Conservation (phyloP, 2,329 filamentous ascomycete genomes). For the Fusarium nisikadoi region DNA sequence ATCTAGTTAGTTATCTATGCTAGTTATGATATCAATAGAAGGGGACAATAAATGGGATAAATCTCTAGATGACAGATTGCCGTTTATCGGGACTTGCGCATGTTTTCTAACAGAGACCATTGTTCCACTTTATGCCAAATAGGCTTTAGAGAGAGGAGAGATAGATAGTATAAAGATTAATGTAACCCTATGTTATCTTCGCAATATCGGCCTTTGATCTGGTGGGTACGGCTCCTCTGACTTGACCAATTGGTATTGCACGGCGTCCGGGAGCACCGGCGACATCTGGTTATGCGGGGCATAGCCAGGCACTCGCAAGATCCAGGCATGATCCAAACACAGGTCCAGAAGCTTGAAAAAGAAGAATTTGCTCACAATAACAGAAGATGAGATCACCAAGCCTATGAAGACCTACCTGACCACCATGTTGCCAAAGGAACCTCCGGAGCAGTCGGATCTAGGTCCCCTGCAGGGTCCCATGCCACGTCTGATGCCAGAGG, state of each 20-base stretch:
- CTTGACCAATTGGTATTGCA: not conserved
- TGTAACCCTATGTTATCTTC: no score
- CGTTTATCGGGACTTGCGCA: accelerated
- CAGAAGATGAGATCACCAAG: not conserved
- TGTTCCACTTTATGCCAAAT: no score
- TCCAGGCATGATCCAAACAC: not conserved
- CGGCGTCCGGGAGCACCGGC: not conserved
- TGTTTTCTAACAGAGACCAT: not conserved
- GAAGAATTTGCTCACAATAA: not conserved
- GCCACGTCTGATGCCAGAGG: accelerated
- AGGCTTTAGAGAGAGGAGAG: not conserved
- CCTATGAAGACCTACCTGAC: not conserved
- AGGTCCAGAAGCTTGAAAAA: not conserved
- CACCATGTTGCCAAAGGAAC: not conserved
- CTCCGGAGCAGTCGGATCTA: accelerated
- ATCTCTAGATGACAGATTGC: not conserved
- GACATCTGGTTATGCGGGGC: not conserved
- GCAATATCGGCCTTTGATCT: not conserved
- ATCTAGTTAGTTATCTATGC: not conserved
- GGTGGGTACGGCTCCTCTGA: not conserved
- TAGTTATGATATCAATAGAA: accelerated
- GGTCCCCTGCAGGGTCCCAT: not conserved
- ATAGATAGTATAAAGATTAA: not conserved
- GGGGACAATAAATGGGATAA: not conserved
- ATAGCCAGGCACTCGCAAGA: not conserved